Conservation (phyloP, 202 grass and related monocot species). For the Schoenoplectus tabernaemontani region DNA sequence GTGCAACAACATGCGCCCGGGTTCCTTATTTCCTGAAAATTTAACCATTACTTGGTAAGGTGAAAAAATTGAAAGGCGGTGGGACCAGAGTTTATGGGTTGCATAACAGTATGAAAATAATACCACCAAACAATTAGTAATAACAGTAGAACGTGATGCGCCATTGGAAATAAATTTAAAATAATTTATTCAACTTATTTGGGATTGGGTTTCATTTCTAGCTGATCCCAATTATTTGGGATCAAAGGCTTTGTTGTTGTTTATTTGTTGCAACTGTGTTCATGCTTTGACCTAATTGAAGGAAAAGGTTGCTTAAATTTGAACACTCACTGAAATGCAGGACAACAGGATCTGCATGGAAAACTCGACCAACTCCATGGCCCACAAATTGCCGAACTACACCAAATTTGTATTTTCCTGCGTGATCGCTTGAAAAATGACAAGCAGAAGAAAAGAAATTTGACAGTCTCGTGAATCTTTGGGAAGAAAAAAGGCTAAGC, state of each 20-base stretch:
- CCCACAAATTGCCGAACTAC: slow-evolving; percentile 84
- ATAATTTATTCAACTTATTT: not conserved
- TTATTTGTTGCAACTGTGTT: not conserved
- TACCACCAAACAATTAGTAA: not conserved
- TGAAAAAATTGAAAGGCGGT: not conserved
- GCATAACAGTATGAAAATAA: not conserved
- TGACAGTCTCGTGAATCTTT: slow-evolving; percentile 9
- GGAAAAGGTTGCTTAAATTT: not conserved
- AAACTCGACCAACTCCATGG: slow-evolving; percentile 85
- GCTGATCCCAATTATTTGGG: no score
- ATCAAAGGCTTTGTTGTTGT: no score
- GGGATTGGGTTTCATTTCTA: no score
- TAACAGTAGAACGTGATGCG: slow-evolving; percentile 9
- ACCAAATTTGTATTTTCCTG: slow-evolving; percentile 71
- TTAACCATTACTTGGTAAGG: slow-evolving; percentile 17
- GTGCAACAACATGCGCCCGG: slow-evolving; percentile 58
- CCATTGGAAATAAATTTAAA: not conserved
- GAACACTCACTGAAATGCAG: slow-evolving; percentile 75
- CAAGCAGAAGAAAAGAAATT: slow-evolving; percentile 3
- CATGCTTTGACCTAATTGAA: not conserved
- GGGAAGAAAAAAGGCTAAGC: not conserved
- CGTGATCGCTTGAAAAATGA: slow-evolving; percentile 53
- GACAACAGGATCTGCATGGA: slow-evolving; percentile 78
- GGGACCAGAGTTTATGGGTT: not conserved
- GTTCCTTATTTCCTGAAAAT: slow-evolving; percentile 84